Conservation (phyloP, 495 filamentous ascomycete species). For the Staphylotrichum longicolle region DNA sequence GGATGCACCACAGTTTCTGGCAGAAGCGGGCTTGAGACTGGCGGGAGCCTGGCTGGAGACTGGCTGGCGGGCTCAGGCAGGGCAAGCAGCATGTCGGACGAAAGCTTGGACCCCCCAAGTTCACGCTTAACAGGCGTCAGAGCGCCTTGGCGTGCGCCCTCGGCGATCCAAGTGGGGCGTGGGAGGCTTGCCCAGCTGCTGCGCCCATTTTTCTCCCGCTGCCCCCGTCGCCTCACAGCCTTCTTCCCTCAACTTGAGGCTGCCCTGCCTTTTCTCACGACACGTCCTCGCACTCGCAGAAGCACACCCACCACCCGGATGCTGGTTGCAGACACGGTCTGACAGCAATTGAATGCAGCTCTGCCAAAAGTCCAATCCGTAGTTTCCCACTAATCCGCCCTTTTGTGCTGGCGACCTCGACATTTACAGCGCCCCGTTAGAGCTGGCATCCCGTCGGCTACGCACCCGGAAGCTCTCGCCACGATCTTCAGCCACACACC, state of each 20-base stretch:
- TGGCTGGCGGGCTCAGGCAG: too few species aligned
- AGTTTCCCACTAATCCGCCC: constrained; percentile 1
- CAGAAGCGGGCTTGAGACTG: too few species aligned
- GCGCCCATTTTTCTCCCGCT: constrained; percentile 22
- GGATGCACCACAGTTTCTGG: too few species aligned
- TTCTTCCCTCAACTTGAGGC: constrained; percentile 17
- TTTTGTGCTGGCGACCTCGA: neutral
- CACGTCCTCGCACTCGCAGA: constrained; percentile 2
- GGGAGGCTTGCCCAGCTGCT: constrained; percentile 17
- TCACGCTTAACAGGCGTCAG: constrained; percentile 10
- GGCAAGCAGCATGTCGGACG: neutral
- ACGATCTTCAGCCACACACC: constrained; percentile 54
- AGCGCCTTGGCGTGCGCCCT: constrained; percentile 11
- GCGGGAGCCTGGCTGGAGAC: neutral
- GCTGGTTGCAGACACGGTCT: neutral
- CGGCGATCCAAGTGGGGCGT: constrained; percentile 12
- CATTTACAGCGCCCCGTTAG: neutral
- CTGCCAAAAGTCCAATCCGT: neutral
- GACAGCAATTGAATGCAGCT: constrained; percentile 2
- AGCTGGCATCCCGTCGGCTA: constrained; percentile 1
- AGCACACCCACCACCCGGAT: neutral
- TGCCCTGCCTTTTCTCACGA: constrained; percentile 6
- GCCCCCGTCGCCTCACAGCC: constrained; percentile 17
- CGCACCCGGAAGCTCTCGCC: constrained; percentile 42
- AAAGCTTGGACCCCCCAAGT: constrained; percentile 1